These are phyloP conservation scores for Plasmodium vinckei DNA, from an alignment of 169 alveolate species.

Conservation along the genomic window DNA sequence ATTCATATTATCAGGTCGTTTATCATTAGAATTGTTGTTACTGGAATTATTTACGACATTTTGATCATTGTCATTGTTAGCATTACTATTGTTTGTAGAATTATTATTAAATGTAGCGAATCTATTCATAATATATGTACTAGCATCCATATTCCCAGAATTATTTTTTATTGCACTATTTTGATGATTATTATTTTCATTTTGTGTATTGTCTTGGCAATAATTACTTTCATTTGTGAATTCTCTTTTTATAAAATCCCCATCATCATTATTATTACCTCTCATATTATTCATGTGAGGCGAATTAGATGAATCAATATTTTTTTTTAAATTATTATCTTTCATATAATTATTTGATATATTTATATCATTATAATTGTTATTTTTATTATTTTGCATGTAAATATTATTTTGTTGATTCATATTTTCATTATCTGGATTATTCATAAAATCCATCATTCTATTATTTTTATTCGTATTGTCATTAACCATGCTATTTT, in stretches of 20 bases:
- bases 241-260: slow-evolving; percentile 46
- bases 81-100: background rate
- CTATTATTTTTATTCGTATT: background rate
- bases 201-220: background rate
- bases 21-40: background rate
- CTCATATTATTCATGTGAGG: background rate
- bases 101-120: background rate
- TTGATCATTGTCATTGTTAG: slow-evolving; percentile 2
- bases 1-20: background rate
- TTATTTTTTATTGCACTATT: slow-evolving; percentile 6
- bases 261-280: slow-evolving; percentile 19
- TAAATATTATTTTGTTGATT: background rate
- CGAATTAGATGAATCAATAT: background rate
- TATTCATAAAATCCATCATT: slow-evolving; percentile 5
- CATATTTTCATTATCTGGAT: background rate
- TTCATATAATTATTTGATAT: background rate
- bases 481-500: background rate
- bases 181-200: slow-evolving; percentile 1
- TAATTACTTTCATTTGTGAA: slow-evolving; percentile 13
- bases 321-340: slow-evolving; percentile 11
- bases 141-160: slow-evolving; percentile 29
- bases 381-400: background rate
- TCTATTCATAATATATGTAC: slow-evolving; percentile 12
- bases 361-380: slow-evolving; percentile 7
- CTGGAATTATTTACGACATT: background rate